These are phyloP conservation scores for Diaporthe vexans DNA, from an alignment of 2,329 filamentous ascomycete genomes.

Conservation along the genomic window DNA sequence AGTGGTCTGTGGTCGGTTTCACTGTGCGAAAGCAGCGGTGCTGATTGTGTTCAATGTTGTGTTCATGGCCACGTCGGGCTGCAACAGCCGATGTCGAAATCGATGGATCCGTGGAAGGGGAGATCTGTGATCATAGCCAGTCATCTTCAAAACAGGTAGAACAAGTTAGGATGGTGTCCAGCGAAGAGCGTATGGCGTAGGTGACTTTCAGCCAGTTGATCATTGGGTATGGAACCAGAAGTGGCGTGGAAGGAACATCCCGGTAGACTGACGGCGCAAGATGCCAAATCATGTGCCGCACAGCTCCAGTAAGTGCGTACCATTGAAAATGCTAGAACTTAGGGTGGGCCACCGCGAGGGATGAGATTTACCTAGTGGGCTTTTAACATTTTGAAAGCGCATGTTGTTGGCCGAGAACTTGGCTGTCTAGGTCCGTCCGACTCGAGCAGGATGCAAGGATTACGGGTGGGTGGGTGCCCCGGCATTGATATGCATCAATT, in stretches of 20 bases:
- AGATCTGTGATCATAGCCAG: background rate
- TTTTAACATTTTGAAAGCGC: background rate
- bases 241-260: background rate
- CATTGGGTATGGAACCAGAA: background rate
- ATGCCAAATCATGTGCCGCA: background rate
- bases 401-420: background rate
- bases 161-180: too few species aligned
- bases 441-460: background rate
- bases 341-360: background rate
- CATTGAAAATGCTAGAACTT: background rate
- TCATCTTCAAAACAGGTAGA: background rate
- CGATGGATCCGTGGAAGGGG: background rate
- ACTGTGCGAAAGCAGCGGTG: background rate
- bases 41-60: background rate
- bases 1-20: background rate
- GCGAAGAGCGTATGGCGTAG: background rate
- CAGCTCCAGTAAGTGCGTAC: background rate
- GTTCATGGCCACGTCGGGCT: background rate
- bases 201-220: background rate
- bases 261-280: background rate
- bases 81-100: background rate
- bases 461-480: background rate
- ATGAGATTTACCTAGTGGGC: background rate
- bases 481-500: background rate
- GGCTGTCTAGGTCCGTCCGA: too few species aligned